Evolutionary conservation across 768 basidiomycete species (phyloP), one percentile per base, ranked within the genome.

Genomic region (Exidia glandulosa): DNA sequence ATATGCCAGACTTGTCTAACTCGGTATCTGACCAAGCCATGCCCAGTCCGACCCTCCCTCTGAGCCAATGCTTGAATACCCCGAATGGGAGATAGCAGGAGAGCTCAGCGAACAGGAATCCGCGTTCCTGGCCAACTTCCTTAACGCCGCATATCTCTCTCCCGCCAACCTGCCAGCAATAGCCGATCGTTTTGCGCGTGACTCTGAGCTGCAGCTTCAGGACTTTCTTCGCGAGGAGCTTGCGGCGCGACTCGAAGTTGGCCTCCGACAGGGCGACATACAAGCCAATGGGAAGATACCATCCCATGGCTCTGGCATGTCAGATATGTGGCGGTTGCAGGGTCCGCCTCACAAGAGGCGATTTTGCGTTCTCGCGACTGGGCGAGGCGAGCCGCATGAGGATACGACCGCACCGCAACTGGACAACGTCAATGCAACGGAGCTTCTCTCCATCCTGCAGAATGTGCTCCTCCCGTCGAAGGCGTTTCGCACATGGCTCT

Each of bases 311-410:
- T 73, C 81, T 9, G 94, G 93, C 14, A 66, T 72, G 1, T 50
- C 60, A 14, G 73, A 73, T 32, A 77, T 74, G 3, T 98, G 94
- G 93, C 66, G 69, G 14, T 66, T 90, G 67, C 83, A 82, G 66
- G 93, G 94, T 2, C 95, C 95, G 1, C 92, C 95, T 31, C 93
- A 94, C 71, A 93, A 94, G 70, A 91, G 90, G 81, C 90, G 95
- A 33, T 97, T 94, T 76, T 87, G 89, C 71, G 78, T 80, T 2
- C 84, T 94, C 30, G 71, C 72, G 31, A 58, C 66, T 10, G 50
- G 59, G 7, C 57, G 50, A 25, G 41, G 56, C 31, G 52, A 61
- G 19, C 29, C 30, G 25, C 32, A 19, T 34, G 41, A 14, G 23
- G 37, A 31, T 56, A 73, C 79, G 32, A 78, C 82, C 30, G 74